Percentiles rank a stretch among this genome's conserved stretches.
These are phyloP conservation scores for Apiospora saccharicola DNA, from an alignment of 2,329 filamentous ascomycete genomes.

Conservation along the genomic window DNA sequence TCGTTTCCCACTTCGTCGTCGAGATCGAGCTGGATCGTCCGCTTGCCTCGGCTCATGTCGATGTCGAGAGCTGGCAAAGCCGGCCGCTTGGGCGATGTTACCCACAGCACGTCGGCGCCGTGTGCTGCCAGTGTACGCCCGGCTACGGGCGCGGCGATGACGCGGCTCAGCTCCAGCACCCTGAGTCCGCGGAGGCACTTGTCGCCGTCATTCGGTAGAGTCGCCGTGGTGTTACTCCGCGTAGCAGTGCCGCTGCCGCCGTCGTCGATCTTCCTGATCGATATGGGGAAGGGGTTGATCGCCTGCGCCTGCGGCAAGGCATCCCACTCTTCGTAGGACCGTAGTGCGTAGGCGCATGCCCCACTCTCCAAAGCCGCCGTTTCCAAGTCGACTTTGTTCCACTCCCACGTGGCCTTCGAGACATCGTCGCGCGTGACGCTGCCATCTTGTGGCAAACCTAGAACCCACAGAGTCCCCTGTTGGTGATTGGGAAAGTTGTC, in stretches of 20 bases:
- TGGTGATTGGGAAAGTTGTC: constrained; percentile 61
- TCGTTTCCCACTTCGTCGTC: constrained; percentile 28
- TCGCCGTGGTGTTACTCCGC: fast-evolving
- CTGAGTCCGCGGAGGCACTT: constrained; percentile 44
- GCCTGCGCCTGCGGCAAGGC: constrained; percentile 52
- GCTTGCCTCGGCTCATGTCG: constrained; percentile 47
- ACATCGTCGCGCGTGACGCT: constrained; percentile 48
- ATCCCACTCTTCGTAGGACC: constrained; percentile 61
- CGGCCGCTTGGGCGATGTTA: constrained; percentile 45
- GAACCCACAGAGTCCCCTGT: constrained; percentile 49
- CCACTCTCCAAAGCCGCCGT: constrained; percentile 47
- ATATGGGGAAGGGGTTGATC: constrained; percentile 55
- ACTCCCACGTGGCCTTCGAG: constrained; percentile 44
- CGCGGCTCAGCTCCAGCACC: constrained; percentile 45
- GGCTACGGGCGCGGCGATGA: constrained; percentile 47
- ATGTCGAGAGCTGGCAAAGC: constrained; percentile 45
- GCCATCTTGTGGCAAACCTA: constrained; percentile 44
- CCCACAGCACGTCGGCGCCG: constrained; percentile 50
- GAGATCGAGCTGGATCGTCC: constrained; percentile 38
- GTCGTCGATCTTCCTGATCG: constrained; percentile 44
- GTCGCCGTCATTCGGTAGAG: constrained; percentile 40
- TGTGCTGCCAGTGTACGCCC: constrained; percentile 48
- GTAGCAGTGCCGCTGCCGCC: constrained; percentile 24
- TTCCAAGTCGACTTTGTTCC: constrained; percentile 58
- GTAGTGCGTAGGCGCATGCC: constrained; percentile 54